phyloP scores from a whole-genome alignment of 169 alveolate genomes.

The Toxoplasma gondii region DNA sequence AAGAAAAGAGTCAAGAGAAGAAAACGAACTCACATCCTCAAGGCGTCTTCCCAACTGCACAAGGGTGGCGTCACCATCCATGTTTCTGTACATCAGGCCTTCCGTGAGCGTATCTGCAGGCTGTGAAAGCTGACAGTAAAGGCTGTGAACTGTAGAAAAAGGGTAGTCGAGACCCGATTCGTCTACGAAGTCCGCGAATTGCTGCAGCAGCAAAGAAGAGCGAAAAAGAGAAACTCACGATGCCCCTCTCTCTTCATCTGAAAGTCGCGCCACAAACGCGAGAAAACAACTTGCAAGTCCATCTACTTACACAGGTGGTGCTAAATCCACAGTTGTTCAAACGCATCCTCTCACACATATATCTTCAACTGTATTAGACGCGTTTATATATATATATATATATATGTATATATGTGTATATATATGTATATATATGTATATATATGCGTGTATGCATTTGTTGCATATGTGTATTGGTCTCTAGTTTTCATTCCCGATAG shows the following conservation, averaged over 20 bases:
- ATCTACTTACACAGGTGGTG: no score
- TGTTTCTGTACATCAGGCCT: slow-evolving; percentile 59
- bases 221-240: neutral
- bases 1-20: neutral
- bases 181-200: slow-evolving; percentile 69
- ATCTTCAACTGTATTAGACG: neutral
- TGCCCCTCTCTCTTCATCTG: neutral
- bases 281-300: no score
- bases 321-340: no score
- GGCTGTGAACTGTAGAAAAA: slow-evolving; percentile 50
- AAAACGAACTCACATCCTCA: slow-evolving; percentile 61
- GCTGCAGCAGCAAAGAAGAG: slow-evolving; percentile 31
- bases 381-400: neutral
- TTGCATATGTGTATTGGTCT: neutral
- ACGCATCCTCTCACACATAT: neutral
- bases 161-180: slow-evolving; percentile 68
- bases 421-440: neutral
- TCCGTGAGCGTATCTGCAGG: slow-evolving; percentile 57
- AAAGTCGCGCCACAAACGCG: neutral
- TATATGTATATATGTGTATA: neutral
- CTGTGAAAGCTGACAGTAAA: slow-evolving; percentile 51
- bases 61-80: slow-evolving; percentile 58
- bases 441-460: neutral
- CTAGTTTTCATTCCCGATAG: no score
- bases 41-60: slow-evolving; percentile 65